Base-by-base conservation (phyloP, 2,329 filamentous ascomycete genomes). In the Amylocarpus encephaloides region DNA sequence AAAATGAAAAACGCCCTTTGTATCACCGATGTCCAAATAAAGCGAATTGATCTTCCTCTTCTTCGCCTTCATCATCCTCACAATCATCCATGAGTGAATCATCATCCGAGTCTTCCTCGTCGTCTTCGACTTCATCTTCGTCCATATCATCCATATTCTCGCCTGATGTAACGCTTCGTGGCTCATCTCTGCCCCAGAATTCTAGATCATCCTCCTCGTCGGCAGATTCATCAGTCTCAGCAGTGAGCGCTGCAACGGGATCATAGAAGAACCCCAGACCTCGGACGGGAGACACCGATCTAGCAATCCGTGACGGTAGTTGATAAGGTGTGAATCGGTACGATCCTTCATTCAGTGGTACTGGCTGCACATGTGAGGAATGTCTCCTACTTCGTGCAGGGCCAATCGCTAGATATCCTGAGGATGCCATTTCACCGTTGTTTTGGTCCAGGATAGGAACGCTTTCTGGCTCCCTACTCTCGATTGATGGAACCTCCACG, bases 11-110 rank as follows among this genome's bases (percentile, higher is more conserved):
- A 15, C 46, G 41, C 46, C 40, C 35, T n/a, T n/a, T 39, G 43
- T 38, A 48, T 64, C 52, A 78, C 55, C 72, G 68, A 65, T 79
- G 76, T 10, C 76, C 76, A 59, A 77, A 73, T 50, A 78, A 68
- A 51, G 73, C 71, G 58, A 77, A 75, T 30, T 65, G 59, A 60
- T 78, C 73, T 49, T 69, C 67, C 12, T 67, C 67, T 48, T 74
- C 71, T 13, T 73, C 72, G 26, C 67, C 70, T 29, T 68, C 68
- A 19, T 71, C 70, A 10, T 67, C 67, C 6, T 68, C 69, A 42
- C 66, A 65, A 35, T 64, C 63, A 51, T 64, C 63, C 51, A 57
- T 57, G 6, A 43, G 43, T 19, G 62, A 64, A 44, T 63, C 60
- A 41, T 47, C 45, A 32, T 39, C 34, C 4, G 34, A 39, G 4